A percentile compares a stretch with the other conserved stretches of the same genome.
Evolutionary conservation across 1,284 basidiomycete species (phyloP).

Genomic region (Trichosporon inkin): DNA sequence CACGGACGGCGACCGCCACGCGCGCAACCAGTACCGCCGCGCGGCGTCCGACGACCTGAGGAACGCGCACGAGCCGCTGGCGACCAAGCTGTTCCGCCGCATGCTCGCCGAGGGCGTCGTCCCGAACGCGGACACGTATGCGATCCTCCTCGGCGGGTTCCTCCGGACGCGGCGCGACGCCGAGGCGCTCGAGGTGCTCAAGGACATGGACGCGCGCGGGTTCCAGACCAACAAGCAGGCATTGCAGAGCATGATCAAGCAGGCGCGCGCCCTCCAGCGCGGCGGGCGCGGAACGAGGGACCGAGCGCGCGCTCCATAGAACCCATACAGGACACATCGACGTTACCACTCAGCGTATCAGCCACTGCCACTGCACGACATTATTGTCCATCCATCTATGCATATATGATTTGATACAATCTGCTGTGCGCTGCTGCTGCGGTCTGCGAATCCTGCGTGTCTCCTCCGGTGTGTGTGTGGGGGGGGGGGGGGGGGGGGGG

Average conservation of each 20-base stretch:
- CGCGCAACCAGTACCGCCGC: slow-evolving; percentile 10
- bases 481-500: no score
- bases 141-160: slow-evolving; percentile 64
- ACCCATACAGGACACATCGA: not conserved
- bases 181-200: slow-evolving; percentile 59
- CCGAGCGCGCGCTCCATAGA: not conserved
- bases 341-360: not conserved
- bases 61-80: slow-evolving; percentile 45
- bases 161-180: slow-evolving; percentile 49
- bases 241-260: slow-evolving; percentile 49
- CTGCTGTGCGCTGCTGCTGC: slow-evolving; percentile 1
- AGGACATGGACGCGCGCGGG: slow-evolving; percentile 57
- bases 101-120: slow-evolving; percentile 59
- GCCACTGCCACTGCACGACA: not conserved
- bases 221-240: slow-evolving; percentile 48
- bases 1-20: slow-evolving; percentile 36
- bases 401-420: slow-evolving; percentile 8
- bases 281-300: not conserved
- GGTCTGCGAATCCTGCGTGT: not conserved
- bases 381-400: not conserved
- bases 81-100: slow-evolving; percentile 61
- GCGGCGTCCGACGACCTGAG: not conserved
- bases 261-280: slow-evolving; percentile 9
- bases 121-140: slow-evolving; percentile 66
- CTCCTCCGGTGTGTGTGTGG: not conserved